A percentile compares a stretch with the other conserved stretches of the same genome.
Evolutionary conservation across 2,329 filamentous ascomycete species (phyloP).

Genomic region (Emericellopsis atlantica): DNA sequence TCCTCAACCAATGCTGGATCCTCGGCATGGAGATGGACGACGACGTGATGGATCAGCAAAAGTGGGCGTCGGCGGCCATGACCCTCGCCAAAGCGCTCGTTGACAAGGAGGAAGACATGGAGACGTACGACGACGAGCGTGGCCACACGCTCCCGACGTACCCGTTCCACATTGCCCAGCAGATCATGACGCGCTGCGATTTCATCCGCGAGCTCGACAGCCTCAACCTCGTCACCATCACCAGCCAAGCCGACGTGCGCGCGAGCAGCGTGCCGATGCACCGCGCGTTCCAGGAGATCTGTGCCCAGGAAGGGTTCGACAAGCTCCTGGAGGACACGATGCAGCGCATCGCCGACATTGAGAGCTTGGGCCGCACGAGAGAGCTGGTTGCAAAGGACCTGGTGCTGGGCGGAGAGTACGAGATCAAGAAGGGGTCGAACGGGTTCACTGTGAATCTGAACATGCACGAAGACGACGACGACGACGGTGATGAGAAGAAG

Average conservation of each 20-base stretch:
- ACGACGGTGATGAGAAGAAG: not conserved
- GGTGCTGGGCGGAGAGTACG: conserved; percentile 72
- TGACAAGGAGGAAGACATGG: conserved; percentile 58
- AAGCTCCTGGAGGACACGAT: conserved; percentile 72
- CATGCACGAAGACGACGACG: conserved; percentile 24
- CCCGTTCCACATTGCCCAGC: conserved; percentile 68
- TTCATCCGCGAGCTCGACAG: conserved; percentile 91
- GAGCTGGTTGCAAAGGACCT: conserved; percentile 94
- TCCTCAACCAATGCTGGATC: conserved; percentile 65
- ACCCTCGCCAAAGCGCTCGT: conserved; percentile 83
- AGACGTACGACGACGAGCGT: conserved; percentile 51
- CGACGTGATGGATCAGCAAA: conserved; percentile 97
- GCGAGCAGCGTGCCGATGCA: conserved; percentile 97
- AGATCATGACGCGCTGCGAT: conserved; percentile 92
- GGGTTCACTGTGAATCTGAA: conserved; percentile 29
- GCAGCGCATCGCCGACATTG: conserved; percentile 80
- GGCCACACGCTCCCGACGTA: conserved; percentile 73
- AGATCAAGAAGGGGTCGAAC: conserved; percentile 33
- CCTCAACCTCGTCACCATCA: conserved; percentile 90
- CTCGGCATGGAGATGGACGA: conserved; percentile 72
- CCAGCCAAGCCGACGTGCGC: conserved; percentile 72
- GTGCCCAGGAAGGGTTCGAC: conserved; percentile 62
- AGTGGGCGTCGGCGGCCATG: conserved; percentile 92
- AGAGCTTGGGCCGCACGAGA: conserved; percentile 83
- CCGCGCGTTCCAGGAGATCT: conserved; percentile 78